A percentile compares a stretch with the other conserved stretches of the same genome.
phyloP scores from a whole-genome alignment of 306 rosid genomes.

The Quercus ilex region DNA sequence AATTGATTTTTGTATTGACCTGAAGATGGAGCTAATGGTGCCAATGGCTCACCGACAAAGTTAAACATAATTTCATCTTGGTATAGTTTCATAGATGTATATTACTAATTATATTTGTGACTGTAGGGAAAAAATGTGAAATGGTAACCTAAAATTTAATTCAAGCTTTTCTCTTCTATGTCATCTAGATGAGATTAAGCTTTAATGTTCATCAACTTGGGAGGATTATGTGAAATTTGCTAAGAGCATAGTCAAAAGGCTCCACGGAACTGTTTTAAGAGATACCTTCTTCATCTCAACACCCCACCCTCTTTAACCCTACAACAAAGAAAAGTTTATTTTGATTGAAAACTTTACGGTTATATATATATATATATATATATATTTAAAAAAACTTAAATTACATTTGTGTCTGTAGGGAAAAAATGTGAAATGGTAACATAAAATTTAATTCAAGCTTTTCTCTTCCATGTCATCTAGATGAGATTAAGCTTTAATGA shows the following conservation, averaged over 20 bases:
- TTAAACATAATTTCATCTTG: not conserved
- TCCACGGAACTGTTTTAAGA: not conserved
- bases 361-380: not conserved
- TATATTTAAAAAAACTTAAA: too few species aligned
- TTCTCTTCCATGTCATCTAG: not conserved
- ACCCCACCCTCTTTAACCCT: not conserved
- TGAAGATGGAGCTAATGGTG: not conserved
- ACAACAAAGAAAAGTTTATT: slow-evolving; percentile 3
- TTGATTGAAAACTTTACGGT: slow-evolving; percentile 10
- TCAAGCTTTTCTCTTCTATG: not conserved
- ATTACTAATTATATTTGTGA: too few species aligned
- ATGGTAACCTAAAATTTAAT: not conserved
- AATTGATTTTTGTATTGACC: not conserved
- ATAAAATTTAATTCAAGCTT: not conserved
- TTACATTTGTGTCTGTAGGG: too few species aligned
- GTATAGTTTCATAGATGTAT: not conserved
- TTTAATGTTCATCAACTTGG: not conserved
- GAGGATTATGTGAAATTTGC: slow-evolving; percentile 2
- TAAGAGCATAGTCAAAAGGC: not conserved
- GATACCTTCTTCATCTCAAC: too few species aligned
- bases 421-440: too few species aligned
- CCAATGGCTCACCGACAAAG: slow-evolving; percentile 1
- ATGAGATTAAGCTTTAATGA: not conserved
- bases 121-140: too few species aligned
- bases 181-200: not conserved